Percentiles rank a stretch among this genome's conserved stretches.
These are phyloP conservation scores for Coniosporium apollinis DNA, from an alignment of 495 filamentous ascomycete genomes.

Conservation along the genomic window DNA sequence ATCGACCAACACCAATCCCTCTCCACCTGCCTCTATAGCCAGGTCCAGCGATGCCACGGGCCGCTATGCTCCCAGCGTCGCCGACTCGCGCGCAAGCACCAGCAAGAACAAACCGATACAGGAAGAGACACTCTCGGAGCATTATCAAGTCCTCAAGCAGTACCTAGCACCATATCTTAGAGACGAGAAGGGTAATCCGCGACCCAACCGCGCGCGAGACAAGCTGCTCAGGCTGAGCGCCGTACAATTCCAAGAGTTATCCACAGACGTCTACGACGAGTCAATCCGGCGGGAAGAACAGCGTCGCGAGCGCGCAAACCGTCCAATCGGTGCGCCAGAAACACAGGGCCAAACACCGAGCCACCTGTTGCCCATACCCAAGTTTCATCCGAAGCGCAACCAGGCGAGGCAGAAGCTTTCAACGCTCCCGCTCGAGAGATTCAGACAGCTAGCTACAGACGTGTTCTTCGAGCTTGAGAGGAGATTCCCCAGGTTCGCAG, in stretches of 20 bases:
- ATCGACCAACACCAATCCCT: constrained; percentile 41
- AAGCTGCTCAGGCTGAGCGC: constrained; percentile 77
- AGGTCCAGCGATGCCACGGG: constrained; percentile 61
- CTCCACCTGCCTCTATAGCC: constrained; percentile 73
- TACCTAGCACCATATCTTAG: constrained; percentile 54
- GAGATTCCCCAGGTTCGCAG: constrained; percentile 68
- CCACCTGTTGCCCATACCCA: constrained; percentile 62
- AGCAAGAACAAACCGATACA: constrained; percentile 30
- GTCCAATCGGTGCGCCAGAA: constrained; percentile 24
- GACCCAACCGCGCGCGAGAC: constrained; percentile 76
- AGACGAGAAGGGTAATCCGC: constrained; percentile 56
- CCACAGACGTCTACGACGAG: constrained; percentile 95
- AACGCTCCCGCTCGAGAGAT: constrained; percentile 65
- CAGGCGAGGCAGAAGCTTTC: constrained; percentile 88
- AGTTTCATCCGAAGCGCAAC: constrained; percentile 93
- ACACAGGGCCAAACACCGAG: constrained; percentile 38
- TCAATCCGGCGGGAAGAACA: constrained; percentile 67
- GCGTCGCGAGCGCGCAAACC: constrained; percentile 32
- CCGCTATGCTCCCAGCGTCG: constrained; percentile 42
- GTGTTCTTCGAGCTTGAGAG: constrained; percentile 90
- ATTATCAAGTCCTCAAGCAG: constrained; percentile 63
- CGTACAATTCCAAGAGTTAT: constrained; percentile 91
- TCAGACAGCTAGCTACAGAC: constrained; percentile 84
- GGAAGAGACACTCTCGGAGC: constrained; percentile 58
- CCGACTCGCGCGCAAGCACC: constrained; percentile 13